Evolutionary conservation across 306 rosid species (phyloP), one percentile per base, ranked within the genome.

Genomic region (Sindora glabra): DNA sequence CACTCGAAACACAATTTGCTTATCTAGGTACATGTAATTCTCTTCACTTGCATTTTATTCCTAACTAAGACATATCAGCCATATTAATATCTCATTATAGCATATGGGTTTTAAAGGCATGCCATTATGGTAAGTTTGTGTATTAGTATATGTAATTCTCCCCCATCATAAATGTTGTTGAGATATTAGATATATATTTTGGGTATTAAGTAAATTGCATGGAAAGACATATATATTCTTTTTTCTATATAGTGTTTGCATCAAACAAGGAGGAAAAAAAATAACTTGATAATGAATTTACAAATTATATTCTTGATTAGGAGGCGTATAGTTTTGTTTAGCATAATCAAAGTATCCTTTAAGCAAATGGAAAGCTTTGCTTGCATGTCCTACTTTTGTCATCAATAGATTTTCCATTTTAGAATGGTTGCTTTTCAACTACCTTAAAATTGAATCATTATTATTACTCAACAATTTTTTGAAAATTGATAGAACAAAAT

Each of bases 1-100:
- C 70, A 82, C 97, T 22, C 89, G 89, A 41, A 94, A 94, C 69
- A 94, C 99, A 49, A 84, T 86, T 74, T 89, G 99, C 79, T 80
- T 94, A 67, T 80, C 95, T 45, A 97, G 99, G 99, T 94, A 84
- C 32, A 37, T 11, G 22, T 54, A 53, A 52, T n/a, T 65, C 36
- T 61, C 57, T 61, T 59, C 48, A 4, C 32, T 45, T 73, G 5
- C 34, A n/a, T 56, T 58, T 72, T 45, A 32, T 40, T 16, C n/a
- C 30, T 41, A 10, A n/a, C 9, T 24, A n/a, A n/a, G n/a, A n/a
- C 53, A 48, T 15, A 15, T 56, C 36, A 17, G 9, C 44, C 27
- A 34, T 64, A 61, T 18, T 39, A 36, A 29, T 51, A 12, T 10
- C 44, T 51, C 37, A 13, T 21, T 39, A 12, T 49, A 45, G 22